Conservation (phyloP, 306 rosid species). For the Cicer judaicum region DNA sequence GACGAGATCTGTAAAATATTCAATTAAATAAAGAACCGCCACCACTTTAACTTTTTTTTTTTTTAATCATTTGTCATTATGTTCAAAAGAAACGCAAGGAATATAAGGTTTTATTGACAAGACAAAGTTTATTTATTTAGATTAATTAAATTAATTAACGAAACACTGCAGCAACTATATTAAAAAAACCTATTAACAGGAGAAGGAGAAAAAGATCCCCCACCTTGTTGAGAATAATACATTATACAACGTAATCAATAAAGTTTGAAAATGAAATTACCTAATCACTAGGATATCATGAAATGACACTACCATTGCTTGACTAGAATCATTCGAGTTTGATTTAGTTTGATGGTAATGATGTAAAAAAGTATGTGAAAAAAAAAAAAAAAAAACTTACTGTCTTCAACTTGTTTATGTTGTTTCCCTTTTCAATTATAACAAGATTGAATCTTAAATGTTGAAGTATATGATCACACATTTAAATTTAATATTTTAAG, state of each 20-base stretch:
- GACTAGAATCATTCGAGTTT: conserved; percentile 33
- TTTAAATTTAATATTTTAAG: background rate
- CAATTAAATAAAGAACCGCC: background rate
- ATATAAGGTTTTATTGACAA: background rate
- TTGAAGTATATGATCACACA: conserved; percentile 36
- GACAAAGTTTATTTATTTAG: background rate
- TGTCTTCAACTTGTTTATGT: conserved; percentile 20
- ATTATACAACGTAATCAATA: conserved; percentile 18
- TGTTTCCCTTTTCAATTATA: conserved; percentile 22
- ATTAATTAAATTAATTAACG: background rate
- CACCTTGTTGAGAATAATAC: conserved; percentile 41
- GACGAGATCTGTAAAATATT: conserved; percentile 68
- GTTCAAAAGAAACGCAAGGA: background rate
- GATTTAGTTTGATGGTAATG: background rate
- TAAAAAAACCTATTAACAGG: background rate
- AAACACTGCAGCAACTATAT: conserved; percentile 34
- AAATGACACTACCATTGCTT: conserved; percentile 23
- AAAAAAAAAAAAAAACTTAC: conserved; percentile 19
- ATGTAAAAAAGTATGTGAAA: conserved; percentile 1
- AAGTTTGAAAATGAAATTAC: conserved; percentile 47
- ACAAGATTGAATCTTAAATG: conserved; percentile 19
- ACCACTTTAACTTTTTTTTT: background rate
- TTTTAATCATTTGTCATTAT: background rate
- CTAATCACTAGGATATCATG: conserved; percentile 27
- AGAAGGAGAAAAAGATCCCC: conserved; percentile 38